Base-by-base conservation (phyloP, 176 grass and related monocot species). In the Bromus sterilis region DNA sequence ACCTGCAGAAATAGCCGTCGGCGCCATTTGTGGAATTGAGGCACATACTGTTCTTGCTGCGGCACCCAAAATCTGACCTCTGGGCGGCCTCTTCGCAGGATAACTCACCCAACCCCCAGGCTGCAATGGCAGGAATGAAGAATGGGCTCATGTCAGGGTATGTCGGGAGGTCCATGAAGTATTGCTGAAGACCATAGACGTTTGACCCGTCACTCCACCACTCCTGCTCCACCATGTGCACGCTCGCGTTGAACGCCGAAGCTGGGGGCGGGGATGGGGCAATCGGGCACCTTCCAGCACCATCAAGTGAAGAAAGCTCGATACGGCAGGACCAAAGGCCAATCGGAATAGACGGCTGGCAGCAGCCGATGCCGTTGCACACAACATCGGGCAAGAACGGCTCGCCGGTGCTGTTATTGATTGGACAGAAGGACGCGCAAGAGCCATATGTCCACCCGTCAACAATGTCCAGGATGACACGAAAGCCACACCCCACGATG, bases 1-100 rank as follows among this genome's bases (percentile, higher is more conserved):
- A 91, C 30, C 74, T 73, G 80, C 91, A 91, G 12, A 71, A 67
- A 64, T 94, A 94, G 7, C 86, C 83, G 3, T 48, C 30, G 9
- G 83, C 83, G 29, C 87, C n/a, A 61, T 62, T 60, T 23, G 55
- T 69, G 51, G 76, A 48, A 53, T 70, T n/a, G 23, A 81, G 7
- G 49, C 71, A 85, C 82, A 83, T 20, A 53, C 75, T 85, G 37
- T 85, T 46, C 74, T 46, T 78, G 75, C 83, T 78, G 65, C 25
- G 63, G 51, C 83, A 85, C 36, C 83, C 83, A 11, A 44, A 84
- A 21, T 66, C 82, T 4, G 73, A 4, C 35, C 49, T 30, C 28
- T 58, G 66, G 48, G 63, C 49, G 9, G 68, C 80, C 29, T 41
- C 83, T 25, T 49, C 28, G 23, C 83, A 85, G 4, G 76, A 25